These are phyloP conservation scores for Trichoderma citrinoviride DNA, from an alignment of 2,329 filamentous ascomycete genomes.

Conservation along the genomic window DNA sequence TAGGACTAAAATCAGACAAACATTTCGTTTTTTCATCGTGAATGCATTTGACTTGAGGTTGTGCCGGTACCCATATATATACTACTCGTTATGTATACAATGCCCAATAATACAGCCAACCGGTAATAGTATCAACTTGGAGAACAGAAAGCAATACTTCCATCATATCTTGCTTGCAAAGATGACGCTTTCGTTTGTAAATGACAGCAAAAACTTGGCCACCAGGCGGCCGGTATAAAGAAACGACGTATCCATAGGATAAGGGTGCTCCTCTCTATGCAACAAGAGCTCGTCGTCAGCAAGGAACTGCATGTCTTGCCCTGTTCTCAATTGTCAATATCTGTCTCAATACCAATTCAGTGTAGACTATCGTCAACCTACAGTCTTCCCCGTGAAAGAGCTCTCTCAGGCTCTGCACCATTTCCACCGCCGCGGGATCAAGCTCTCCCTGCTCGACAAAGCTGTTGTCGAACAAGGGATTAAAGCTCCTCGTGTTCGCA, in stretches of 20 bases:
- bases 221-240: constrained; percentile 54
- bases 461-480: constrained; percentile 50
- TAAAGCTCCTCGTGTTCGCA: constrained; percentile 50
- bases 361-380: constrained; percentile 34
- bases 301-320: constrained; percentile 43
- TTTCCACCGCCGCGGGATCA: constrained; percentile 44
- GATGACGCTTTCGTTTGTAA: constrained; percentile 49
- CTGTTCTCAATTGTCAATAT: constrained; percentile 27
- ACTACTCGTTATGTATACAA: not conserved
- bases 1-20: constrained; percentile 65
- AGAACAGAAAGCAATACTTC: too few species aligned
- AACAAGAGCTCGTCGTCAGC: constrained; percentile 47
- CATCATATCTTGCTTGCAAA: constrained; percentile 38
- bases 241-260: constrained; percentile 46
- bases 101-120: not conserved
- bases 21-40: constrained; percentile 37
- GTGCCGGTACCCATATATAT: not conserved
- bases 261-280: constrained; percentile 45
- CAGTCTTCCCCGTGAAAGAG: constrained; percentile 45
- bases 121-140: too few species aligned
- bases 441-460: constrained; percentile 45
- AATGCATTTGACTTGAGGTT: not conserved
- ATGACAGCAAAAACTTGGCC: constrained; percentile 55
- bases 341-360: not conserved
- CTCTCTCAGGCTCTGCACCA: constrained; percentile 46